Conservation (phyloP, 345 rosid species). For the Ceriops tagal region DNA sequence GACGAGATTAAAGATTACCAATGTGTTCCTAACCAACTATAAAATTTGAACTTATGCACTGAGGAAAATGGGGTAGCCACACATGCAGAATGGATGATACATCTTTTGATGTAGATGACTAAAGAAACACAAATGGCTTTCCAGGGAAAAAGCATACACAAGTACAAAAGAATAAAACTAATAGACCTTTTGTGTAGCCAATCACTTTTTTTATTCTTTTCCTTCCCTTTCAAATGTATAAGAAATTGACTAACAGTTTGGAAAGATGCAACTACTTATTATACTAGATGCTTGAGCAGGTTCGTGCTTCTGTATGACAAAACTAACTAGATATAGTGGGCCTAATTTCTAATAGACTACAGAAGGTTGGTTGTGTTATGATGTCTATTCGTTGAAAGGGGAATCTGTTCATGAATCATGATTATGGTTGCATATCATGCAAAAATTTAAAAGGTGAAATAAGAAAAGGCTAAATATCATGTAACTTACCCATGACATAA, state of each 20-base stretch:
- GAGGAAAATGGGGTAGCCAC: constrained; percentile 2
- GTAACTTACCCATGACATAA: constrained; percentile 71
- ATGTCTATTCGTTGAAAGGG: constrained; percentile 8
- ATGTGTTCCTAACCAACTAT: constrained; percentile 11
- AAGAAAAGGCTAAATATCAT: neutral
- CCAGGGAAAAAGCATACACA: constrained; percentile 5
- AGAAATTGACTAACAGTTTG: neutral
- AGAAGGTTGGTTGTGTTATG: constrained; percentile 17
- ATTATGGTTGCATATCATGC: neutral
- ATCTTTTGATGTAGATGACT: too few species aligned
- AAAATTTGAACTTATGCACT: constrained; percentile 5
- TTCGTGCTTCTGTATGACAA: constrained; percentile 20
- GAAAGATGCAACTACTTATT: neutral
- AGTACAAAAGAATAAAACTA: neutral
- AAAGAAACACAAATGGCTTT: neutral
- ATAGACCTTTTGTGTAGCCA: too few species aligned
- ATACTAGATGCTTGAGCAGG: constrained; percentile 11
- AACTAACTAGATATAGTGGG: constrained; percentile 32
- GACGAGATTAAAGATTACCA: constrained; percentile 12
- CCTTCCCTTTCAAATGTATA: neutral
- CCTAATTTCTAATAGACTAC: constrained; percentile 14
- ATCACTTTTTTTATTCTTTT: too few species aligned
- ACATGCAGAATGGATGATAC: constrained; percentile 7
- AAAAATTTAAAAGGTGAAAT: neutral
- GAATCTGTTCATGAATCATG: constrained; percentile 1